Conservation (phyloP, 345 rosid species). For the Aegle marmelos region DNA sequence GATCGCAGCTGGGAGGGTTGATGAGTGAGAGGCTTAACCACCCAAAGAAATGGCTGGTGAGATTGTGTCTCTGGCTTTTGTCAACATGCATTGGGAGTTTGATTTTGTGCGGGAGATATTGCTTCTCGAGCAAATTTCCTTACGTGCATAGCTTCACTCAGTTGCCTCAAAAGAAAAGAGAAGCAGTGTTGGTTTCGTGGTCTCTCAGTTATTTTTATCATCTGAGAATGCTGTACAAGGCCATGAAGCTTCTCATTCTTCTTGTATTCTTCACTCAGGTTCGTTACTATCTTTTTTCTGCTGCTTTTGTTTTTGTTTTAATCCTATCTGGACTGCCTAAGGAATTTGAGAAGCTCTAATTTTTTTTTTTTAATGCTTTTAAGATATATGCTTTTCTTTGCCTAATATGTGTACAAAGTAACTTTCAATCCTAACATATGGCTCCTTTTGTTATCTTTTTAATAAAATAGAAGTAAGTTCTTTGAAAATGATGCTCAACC, state of each 20-base stretch:
- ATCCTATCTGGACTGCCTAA: too few species aligned
- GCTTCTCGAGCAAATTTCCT: conserved; percentile 51
- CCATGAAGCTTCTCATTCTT: conserved; percentile 50
- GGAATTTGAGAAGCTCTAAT: background rate
- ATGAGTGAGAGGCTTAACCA: conserved; percentile 58
- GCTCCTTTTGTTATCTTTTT: background rate
- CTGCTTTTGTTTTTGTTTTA: too few species aligned
- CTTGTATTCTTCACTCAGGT: conserved; percentile 82
- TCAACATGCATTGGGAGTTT: conserved; percentile 75
- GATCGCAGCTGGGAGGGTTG: conserved; percentile 50
- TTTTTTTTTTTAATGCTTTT: background rate
- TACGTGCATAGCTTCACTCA: conserved; percentile 47
- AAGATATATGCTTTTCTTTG: too few species aligned
- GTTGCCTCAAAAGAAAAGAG: conserved; percentile 41
- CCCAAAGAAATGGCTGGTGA: conserved; percentile 68
- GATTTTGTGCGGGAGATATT: conserved; percentile 55
- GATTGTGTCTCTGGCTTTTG: conserved; percentile 47
- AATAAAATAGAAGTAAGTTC: background rate
- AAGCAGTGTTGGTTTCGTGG: conserved; percentile 51
- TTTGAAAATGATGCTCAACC: background rate
- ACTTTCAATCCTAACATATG: too few species aligned
- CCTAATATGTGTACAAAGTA: too few species aligned
- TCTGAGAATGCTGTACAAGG: conserved; percentile 55
- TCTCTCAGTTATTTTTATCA: conserved; percentile 40
- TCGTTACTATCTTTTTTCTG: background rate